phyloP scores from a whole-genome alignment of 2,329 filamentous ascomycete genomes.

The Arthrocladium fulminans region DNA sequence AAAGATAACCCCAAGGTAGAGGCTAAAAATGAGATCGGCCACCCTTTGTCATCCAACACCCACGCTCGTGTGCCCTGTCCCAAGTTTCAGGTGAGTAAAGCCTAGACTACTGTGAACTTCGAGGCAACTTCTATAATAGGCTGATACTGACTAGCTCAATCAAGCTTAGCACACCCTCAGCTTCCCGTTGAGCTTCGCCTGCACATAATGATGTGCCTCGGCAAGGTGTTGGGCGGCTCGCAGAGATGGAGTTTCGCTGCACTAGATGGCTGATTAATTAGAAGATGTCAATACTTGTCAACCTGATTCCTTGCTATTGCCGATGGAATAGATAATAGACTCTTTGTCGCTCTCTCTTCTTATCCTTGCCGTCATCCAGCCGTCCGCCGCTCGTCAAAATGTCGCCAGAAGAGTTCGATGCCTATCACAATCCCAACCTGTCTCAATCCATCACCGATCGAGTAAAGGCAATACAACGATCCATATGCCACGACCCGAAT shows the following conservation, averaged over 20 bases:
- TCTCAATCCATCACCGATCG: slow-evolving; percentile 8
- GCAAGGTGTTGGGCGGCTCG: no score
- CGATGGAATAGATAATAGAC: no score
- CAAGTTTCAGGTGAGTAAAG: background rate
- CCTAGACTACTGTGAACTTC: background rate
- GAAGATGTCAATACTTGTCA: background rate
- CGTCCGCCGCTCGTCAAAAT: background rate
- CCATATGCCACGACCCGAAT: slow-evolving; percentile 4
- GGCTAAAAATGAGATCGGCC: background rate
- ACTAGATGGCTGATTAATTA: background rate
- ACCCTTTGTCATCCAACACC: background rate
- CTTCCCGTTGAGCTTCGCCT: no score
- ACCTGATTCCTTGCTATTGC: background rate
- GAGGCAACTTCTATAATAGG: background rate
- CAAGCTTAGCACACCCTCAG: background rate
- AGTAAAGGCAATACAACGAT: slow-evolving; percentile 1
- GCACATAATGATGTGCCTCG: background rate
- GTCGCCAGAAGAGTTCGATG: background rate
- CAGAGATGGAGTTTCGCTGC: background rate
- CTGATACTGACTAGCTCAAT: background rate
- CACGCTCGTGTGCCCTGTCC: background rate
- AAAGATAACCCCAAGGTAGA: no score
- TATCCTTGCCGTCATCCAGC: background rate
- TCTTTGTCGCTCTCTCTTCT: no score
- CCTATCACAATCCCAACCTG: slow-evolving; percentile 1